These are phyloP conservation scores for Penicillium sp. DNA, from an alignment of 2,329 filamentous ascomycete species.

Conservation along the genomic window DNA sequence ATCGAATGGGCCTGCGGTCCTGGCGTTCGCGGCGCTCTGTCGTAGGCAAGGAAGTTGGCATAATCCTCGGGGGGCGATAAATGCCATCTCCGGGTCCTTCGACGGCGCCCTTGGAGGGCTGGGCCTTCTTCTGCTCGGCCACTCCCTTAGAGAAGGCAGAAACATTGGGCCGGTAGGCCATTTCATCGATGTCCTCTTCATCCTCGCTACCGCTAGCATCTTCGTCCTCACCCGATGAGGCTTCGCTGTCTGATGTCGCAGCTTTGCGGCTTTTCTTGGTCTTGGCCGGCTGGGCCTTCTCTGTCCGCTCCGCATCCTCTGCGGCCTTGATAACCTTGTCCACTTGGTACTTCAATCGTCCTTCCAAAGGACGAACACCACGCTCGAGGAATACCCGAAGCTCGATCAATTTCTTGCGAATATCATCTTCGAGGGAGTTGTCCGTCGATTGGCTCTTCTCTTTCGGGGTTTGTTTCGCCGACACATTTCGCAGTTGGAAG, in stretches of 20 bases:
- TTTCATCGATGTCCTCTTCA: constrained; percentile 55
- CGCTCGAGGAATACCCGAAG: constrained; percentile 90
- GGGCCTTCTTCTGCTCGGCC: constrained; percentile 31
- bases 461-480: constrained; percentile 30
- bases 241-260: constrained; percentile 30
- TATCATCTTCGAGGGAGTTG: constrained; percentile 58
- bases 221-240: constrained; percentile 31
- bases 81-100: constrained; percentile 59
- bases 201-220: constrained; percentile 30
- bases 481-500: constrained; percentile 67
- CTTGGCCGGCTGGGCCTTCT: constrained; percentile 27
- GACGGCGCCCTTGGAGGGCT: constrained; percentile 22
- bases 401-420: constrained; percentile 84
- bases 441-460: constrained; percentile 30
- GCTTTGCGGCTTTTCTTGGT: constrained; percentile 32
- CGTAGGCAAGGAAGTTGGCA: constrained; percentile 77
- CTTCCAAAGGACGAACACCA: constrained; percentile 85
- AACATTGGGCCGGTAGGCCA: constrained; percentile 62
- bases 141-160: constrained; percentile 44
- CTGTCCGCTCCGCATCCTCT: constrained; percentile 49
- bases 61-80: constrained; percentile 85
- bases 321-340: constrained; percentile 89
- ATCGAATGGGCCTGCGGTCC: constrained; percentile 65
- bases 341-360: constrained; percentile 89
- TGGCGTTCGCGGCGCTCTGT: constrained; percentile 59